Conservation (phyloP, 176 grass and related monocot genomes). For the Thalia dealbata region DNA sequence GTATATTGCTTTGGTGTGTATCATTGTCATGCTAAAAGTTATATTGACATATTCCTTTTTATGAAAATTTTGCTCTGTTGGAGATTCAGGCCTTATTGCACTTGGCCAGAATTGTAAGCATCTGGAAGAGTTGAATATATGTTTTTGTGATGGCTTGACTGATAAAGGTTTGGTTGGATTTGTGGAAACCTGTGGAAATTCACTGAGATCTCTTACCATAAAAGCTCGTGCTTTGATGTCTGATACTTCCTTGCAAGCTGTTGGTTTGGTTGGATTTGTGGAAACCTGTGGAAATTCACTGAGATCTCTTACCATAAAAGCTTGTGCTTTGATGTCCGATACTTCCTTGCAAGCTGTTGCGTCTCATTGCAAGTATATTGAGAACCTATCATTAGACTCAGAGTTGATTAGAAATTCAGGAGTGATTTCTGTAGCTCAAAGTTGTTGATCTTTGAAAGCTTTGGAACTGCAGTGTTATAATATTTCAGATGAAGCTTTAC, state of each 20-base stretch:
- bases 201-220: conserved; percentile 44
- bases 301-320: conserved; percentile 39
- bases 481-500: conserved; percentile 56
- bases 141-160: conserved; percentile 51
- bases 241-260: conserved; percentile 65
- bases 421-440: conserved; percentile 57
- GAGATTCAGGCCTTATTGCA: conserved; percentile 76
- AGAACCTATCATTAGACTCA: conserved; percentile 50
- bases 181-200: conserved; percentile 41
- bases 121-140: conserved; percentile 54
- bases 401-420: conserved; percentile 43
- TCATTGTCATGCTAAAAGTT: not conserved
- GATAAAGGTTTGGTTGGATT: conserved; percentile 74
- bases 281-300: conserved; percentile 46
- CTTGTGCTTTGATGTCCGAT: conserved; percentile 67
- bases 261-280: conserved; percentile 55
- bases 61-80: conserved; percentile 71
- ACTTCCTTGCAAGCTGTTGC: conserved; percentile 67
- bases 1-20: not conserved
- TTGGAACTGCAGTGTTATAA: conserved; percentile 65
- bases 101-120: conserved; percentile 59
- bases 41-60: conserved; percentile 11
- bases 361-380: conserved; percentile 54
- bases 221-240: conserved; percentile 54
- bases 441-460: conserved; percentile 52